Percentiles rank a stretch among this genome's conserved stretches.
These are phyloP conservation scores for Paralagenidium karlingii DNA, from an alignment of 352 stramenopile species.

Conservation along the genomic window DNA sequence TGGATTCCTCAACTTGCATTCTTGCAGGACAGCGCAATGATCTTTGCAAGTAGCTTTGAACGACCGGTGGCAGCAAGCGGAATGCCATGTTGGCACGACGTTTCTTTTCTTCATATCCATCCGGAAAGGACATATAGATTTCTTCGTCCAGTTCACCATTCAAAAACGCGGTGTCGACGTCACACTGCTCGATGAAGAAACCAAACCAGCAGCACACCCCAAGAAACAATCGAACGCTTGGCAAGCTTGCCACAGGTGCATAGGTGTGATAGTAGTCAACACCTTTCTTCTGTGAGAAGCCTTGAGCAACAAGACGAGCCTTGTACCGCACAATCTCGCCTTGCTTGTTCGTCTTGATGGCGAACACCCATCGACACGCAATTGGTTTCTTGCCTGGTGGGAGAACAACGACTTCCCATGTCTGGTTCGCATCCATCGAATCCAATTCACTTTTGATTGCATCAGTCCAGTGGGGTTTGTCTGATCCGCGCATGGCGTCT, in stretches of 20 bases:
- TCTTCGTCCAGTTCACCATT: conserved; percentile 5
- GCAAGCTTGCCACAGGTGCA: conserved; percentile 10
- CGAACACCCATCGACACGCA: conserved; percentile 6
- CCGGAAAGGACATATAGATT: too few relatives aligned
- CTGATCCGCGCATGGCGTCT: too few relatives aligned
- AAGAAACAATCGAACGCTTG: conserved; percentile 11
- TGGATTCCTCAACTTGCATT: too few relatives aligned
- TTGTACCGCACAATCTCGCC: conserved; percentile 12
- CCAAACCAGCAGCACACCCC: conserved; percentile 7
- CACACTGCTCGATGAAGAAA: conserved; percentile 9
- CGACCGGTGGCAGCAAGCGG: too few relatives aligned
- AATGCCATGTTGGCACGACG: too few relatives aligned
- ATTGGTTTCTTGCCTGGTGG: conserved; percentile 3
- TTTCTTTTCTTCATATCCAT: too few relatives aligned
- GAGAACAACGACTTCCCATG: conserved; percentile 2
- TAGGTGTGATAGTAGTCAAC: conserved; percentile 14
- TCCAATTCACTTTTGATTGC: conserved; percentile 2
- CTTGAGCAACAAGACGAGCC: conserved; percentile 9
- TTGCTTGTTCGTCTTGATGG: conserved; percentile 2
- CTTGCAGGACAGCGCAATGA: too few relatives aligned
- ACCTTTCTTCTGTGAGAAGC: conserved; percentile 10
- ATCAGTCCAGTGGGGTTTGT: conserved; percentile 4
- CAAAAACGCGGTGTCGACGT: conserved; percentile 6
- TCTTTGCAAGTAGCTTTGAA: too few relatives aligned
- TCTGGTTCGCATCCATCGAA: conserved; percentile 4